Evolutionary conservation across 2,329 filamentous ascomycete species (phyloP).

Genomic region (Diaporthe batatas): DNA sequence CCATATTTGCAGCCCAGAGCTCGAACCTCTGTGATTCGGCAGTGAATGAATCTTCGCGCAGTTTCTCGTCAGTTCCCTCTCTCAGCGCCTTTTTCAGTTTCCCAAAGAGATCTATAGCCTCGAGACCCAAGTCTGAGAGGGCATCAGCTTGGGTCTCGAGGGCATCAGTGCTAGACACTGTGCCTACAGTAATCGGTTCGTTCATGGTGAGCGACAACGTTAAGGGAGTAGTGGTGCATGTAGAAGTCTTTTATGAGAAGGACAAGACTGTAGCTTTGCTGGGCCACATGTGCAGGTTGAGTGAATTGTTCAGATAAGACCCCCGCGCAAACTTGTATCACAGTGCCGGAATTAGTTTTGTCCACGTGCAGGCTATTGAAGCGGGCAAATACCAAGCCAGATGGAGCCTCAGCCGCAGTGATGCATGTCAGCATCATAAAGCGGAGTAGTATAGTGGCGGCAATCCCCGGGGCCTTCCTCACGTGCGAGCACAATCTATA

Average conservation of each 20-base stretch:
- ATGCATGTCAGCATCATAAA: background rate
- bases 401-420: background rate
- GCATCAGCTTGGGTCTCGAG: no score
- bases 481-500: background rate
- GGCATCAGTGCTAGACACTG: background rate
- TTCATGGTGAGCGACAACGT: background rate
- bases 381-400: background rate
- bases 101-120: background rate
- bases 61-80: background rate
- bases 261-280: background rate
- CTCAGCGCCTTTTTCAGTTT: background rate
- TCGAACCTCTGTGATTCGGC: conserved; percentile 25
- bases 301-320: background rate
- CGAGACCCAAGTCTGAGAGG: background rate
- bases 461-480: background rate
- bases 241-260: background rate
- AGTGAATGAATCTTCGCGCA: background rate
- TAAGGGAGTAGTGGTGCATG: background rate
- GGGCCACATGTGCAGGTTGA: background rate
- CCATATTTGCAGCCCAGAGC: conserved; percentile 36
- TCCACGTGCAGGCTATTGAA: background rate
- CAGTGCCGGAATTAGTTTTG: background rate
- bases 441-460: background rate
- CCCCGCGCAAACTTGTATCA: background rate
- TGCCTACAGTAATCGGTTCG: background rate